Evolutionary conservation across 768 basidiomycete species (phyloP), one percentile per base, ranked within the genome.

Genomic region (Auricularia sp.): DNA sequence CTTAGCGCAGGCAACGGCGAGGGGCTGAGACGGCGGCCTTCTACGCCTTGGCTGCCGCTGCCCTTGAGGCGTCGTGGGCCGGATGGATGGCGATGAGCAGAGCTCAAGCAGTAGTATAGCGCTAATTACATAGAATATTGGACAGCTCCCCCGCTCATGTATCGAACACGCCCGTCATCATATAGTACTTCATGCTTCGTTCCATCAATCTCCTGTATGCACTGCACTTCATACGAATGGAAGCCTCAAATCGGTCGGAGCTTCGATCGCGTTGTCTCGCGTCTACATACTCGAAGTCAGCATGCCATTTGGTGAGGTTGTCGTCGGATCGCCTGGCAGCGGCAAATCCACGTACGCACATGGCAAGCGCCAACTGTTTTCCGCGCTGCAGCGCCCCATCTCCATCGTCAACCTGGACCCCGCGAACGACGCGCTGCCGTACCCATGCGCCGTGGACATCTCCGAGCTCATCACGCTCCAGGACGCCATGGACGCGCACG

Each of bases 341-440:
- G 91, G 91, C 3, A 93, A 93, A 78, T 91, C 91, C 1, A 93
- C 91, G 0, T 93, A 93, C 70, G 91, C 90, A 75, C 84, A 87
- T 66, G 91, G 91, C 51, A 93, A 93, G 78, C 78, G 91, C 68
- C 91, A 93, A 64, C 87, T 98, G 18, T 88, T 96, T 71, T 86
- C 85, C 12, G 96, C 93, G 1, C 84, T 98, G 47, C 77, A 83
- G 34, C 85, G 96, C 0, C 93, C 93, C 2, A 87, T 98, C 54
- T 84, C 91, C 42, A 81, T 98, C 67, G 87, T 98, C 65, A 99
- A 98, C 77, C 84, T 99, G 64, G 97, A 99, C 73, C 96, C 97
- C 0, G 97, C 97, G 23, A 94, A 96, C 71, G 87, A 91, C 64
- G 78, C 81, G 65, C 87, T 95, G 35, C 87, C 93, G 29, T 99